A percentile compares a stretch with the other conserved stretches of the same genome.
Conservation (phyloP, 2,329 filamentous ascomycete genomes). For the Colletotrichum sansevieriae region DNA sequence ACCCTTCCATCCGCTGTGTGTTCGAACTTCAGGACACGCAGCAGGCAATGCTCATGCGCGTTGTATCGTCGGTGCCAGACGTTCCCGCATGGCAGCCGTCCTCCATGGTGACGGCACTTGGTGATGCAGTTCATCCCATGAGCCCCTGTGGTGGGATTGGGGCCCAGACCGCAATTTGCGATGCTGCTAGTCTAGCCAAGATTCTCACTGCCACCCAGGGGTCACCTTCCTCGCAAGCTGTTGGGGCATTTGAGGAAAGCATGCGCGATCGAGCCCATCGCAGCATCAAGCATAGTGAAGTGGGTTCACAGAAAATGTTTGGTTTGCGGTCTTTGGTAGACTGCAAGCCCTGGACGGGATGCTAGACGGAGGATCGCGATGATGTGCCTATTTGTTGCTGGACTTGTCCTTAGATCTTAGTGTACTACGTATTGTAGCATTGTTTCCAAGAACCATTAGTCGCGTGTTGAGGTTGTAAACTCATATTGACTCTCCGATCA, state of each 20-base stretch:
- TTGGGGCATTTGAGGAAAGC: slow-evolving; percentile 15
- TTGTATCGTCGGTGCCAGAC: slow-evolving; percentile 72
- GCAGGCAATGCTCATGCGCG: slow-evolving; percentile 76
- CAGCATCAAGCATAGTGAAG: slow-evolving; percentile 20
- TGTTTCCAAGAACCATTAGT: neutral
- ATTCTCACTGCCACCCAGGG: neutral
- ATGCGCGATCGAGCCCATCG: slow-evolving; percentile 14
- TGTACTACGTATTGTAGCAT: neutral
- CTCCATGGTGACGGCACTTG: slow-evolving; percentile 69
- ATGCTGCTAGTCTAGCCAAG: slow-evolving; percentile 11
- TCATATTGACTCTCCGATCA: neutral
- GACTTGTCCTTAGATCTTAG: neutral
- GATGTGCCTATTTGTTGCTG: neutral
- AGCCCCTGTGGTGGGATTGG: slow-evolving; percentile 69
- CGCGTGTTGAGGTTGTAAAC: neutral
- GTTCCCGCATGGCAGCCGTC: slow-evolving; percentile 72
- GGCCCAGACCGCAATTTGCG: slow-evolving; percentile 23
- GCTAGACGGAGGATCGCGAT: neutral
- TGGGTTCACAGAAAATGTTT: slow-evolving; percentile 30
- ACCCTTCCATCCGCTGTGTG: slow-evolving; percentile 66
- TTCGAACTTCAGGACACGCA: slow-evolving; percentile 69
- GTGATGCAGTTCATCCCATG: slow-evolving; percentile 70
- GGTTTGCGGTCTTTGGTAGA: slow-evolving; percentile 13
- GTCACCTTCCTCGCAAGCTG: neutral
- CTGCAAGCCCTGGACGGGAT: neutral